Evolutionary conservation across 805 yeast genomes (phyloP).

Genomic region (Starmerella sirachaensis): DNA sequence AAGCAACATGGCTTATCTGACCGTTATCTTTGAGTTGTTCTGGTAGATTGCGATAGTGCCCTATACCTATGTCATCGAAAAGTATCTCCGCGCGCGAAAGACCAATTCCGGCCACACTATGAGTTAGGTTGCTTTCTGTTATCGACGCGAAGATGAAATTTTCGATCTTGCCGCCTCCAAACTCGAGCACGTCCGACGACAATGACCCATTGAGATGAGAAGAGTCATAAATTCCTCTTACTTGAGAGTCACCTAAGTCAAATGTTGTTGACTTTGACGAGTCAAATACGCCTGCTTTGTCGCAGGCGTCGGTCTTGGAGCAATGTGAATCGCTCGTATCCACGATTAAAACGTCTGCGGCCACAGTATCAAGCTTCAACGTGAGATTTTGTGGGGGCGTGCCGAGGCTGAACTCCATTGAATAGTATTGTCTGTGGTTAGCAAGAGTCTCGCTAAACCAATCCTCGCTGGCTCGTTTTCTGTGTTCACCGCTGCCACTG

Average conservation of each 20-base stretch:
- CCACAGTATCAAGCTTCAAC: slow-evolving; percentile 62
- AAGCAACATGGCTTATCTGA: slow-evolving; percentile 31
- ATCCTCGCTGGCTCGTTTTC: no score
- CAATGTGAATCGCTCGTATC: no score
- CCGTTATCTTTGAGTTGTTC: slow-evolving; percentile 31
- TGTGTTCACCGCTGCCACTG: no score
- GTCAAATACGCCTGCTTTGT: neutral
- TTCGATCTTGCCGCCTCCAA: slow-evolving; percentile 41
- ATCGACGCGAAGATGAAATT: slow-evolving; percentile 64
- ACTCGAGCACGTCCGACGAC: slow-evolving; percentile 47
- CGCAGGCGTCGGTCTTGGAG: neutral
- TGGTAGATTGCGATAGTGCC: slow-evolving; percentile 28
- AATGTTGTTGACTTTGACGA: neutral
- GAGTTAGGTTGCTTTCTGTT: slow-evolving; percentile 47
- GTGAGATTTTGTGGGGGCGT: slow-evolving; percentile 43
- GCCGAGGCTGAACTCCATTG: slow-evolving; percentile 33
- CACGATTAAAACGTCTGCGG: slow-evolving; percentile 60
- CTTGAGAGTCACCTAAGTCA: neutral
- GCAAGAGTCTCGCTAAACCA: neutral
- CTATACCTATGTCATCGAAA: slow-evolving; percentile 13
- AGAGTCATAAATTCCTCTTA: neutral
- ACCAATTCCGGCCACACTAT: slow-evolving; percentile 39
- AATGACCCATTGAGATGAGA: neutral
- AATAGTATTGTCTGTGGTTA: slow-evolving; percentile 1
- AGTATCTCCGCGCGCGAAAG: slow-evolving; percentile 24